Percentiles rank a stretch among this genome's conserved stretches.
Evolutionary conservation across 495 filamentous ascomycete species (phyloP).

Genomic region (Podospora australis): DNA sequence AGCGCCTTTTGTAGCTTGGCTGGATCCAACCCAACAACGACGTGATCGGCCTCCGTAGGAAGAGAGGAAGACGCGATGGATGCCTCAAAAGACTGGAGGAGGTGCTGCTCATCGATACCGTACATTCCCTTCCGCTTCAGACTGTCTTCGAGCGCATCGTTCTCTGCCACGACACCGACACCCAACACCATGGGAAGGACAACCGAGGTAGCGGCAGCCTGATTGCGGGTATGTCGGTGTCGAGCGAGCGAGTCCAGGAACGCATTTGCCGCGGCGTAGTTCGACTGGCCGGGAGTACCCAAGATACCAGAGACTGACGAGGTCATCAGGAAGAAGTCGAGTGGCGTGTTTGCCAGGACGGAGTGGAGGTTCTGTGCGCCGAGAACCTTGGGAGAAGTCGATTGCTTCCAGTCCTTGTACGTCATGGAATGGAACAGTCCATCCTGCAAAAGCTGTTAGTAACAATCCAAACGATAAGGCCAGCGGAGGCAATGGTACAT

Average conservation of each 20-base stretch:
- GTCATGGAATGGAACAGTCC: background rate
- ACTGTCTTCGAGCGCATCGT: slow-evolving; percentile 28
- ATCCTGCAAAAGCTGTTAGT: background rate
- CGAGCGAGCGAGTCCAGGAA: slow-evolving; percentile 39
- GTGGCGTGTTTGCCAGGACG: slow-evolving; percentile 19
- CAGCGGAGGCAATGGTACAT: background rate
- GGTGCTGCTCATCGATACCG: slow-evolving; percentile 32
- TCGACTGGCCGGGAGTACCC: slow-evolving; percentile 43
- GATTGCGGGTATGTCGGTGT: no score
- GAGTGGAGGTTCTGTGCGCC: slow-evolving; percentile 42
- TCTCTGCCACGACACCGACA: slow-evolving; percentile 36
- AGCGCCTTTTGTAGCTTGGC: no score
- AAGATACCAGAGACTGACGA: slow-evolving; percentile 44
- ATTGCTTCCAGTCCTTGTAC: no score
- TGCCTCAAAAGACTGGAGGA: slow-evolving; percentile 28
- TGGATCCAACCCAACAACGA: no score
- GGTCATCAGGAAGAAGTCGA: slow-evolving; percentile 53
- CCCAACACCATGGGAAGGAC: slow-evolving; percentile 29
- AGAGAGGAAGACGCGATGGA: no score
- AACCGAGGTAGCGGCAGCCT: slow-evolving; percentile 23
- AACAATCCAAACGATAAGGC: background rate
- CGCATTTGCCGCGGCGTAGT: slow-evolving; percentile 49
- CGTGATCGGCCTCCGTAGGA: no score
- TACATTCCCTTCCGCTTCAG: slow-evolving; percentile 34
- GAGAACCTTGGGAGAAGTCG: slow-evolving; percentile 41